Base-by-base conservation (phyloP, 2,329 filamentous ascomycete genomes). In the Penicillium sp. region DNA sequence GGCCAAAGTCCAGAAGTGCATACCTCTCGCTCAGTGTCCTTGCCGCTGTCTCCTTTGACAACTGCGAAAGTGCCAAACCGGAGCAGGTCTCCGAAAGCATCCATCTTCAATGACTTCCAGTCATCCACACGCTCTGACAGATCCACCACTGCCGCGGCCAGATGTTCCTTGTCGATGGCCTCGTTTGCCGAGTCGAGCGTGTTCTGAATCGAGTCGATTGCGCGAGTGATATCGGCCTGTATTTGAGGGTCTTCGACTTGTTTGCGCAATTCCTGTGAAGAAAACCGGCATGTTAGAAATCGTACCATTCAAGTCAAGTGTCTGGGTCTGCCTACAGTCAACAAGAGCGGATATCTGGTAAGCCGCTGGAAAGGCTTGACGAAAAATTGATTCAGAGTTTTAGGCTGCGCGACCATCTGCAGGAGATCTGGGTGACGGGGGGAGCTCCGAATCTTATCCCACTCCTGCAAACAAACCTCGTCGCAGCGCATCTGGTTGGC, bases 281-380 rank as follows among this genome's bases (percentile, higher is more conserved):
- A 35, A 51, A 40, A 52, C 41, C 22, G 33, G 13, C 22, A 24
- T 39, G 16, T 31, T 5, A 43, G 39, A 27, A 10, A 18, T 7
- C 1, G 2, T 14, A 31, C 31, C 31, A 2, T 44, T 44, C 2
- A 6, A 33, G n/a, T 27, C n/a, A 9, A 22, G 18, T 22, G 24
- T 4, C 27, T 35, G 49, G 37, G 36, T 71, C 41, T 33, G 59
- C 79, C 65, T 79, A 93, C 91, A 80, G 90, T 91, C 40, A 99
- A 83, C 58, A 99, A 82, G 11, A 99, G 80, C 4, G 95, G 95
- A 72, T 98, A 99, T 76, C 97, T 97, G 51, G 94, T 91, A 59
- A 99, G 80, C 67, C 95, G 86, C 77, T 99, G 95, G 83, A 99
- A 97, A 1, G 95, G 95, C 74, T 99, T 99, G 52, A 99, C 83